These are phyloP conservation scores for Rhodotorula mucilaginosa DNA, from an alignment of 1,284 basidiomycete genomes.

Conservation along the genomic window DNA sequence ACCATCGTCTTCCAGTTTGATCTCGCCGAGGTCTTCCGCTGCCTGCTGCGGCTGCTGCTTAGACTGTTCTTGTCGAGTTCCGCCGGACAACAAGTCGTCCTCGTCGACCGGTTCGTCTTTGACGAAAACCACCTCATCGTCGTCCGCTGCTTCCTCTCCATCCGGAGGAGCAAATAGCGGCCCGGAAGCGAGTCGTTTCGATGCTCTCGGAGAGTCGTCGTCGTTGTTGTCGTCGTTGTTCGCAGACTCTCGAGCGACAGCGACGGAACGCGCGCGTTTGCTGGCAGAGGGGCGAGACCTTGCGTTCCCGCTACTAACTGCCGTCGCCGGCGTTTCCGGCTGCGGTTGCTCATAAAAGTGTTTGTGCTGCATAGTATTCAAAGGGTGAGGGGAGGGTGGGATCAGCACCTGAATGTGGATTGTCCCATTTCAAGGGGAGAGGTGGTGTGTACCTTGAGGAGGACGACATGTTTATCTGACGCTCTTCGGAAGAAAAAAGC, in stretches of 20 bases:
- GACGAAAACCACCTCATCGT: slow-evolving; percentile 13
- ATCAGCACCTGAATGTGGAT: not conserved
- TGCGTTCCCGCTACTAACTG: no score
- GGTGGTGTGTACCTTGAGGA: slow-evolving; percentile 45
- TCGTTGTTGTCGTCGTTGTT: not conserved
- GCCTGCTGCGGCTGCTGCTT: not conserved
- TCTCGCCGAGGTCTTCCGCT: not conserved
- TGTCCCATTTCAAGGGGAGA: not conserved
- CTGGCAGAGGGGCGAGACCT: not conserved
- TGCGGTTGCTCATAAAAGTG: slow-evolving; percentile 7
- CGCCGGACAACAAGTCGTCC: not conserved
- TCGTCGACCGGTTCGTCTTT: slow-evolving; percentile 30
- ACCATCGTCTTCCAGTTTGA: slow-evolving; percentile 6
- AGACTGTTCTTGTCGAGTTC: not conserved
- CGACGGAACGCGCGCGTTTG: not conserved
- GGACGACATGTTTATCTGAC: slow-evolving; percentile 48
- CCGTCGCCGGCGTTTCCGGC: not conserved
- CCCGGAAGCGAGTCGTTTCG: not conserved
- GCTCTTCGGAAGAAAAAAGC: slow-evolving; percentile 50
- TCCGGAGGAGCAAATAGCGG: not conserved
- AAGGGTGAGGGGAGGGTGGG: not conserved
- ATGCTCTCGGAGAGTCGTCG: not conserved
- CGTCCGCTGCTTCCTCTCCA: not conserved
- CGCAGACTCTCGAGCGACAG: no score
- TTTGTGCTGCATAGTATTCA: slow-evolving; percentile 23